Base-by-base conservation (phyloP, 768 basidiomycete genomes). In the Flagelloscypha sp. region DNA sequence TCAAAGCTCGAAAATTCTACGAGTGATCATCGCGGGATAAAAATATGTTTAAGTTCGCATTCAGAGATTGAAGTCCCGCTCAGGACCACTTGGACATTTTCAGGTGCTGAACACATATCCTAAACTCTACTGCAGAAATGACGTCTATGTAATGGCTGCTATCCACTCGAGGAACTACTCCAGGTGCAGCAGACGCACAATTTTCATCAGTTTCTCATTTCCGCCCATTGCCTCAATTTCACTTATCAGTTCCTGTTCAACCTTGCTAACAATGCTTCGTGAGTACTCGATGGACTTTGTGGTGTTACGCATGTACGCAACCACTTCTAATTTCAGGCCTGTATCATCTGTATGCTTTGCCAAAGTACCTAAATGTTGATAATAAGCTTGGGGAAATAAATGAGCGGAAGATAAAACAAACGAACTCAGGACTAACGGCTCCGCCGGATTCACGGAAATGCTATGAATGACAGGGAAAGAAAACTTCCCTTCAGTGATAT, bases 401-500 rank as follows among this genome's bases (percentile, higher is more conserved):
- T 7, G 30, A 32, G 39, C 3, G 7, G n/a, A 33, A 18, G n/a
- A 34, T 24, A 37, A n/a, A n/a, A 8, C 27, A 4, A 22, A 64
- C 82, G 42, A 46, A 93, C 92, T 93, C 36, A 95, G 66, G 22
- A 98, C 70, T 55, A 82, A 82, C 22, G 76, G 70, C 56, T 88
- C 89, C 1, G 78, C 70, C 8, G 63, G 66, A 52, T 90, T 77
- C 5, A 84, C 73, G 21, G 84, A 78, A 30, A 97, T 80, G 13
- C 84, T 79, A 55, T 97, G 94, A 1, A 98, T 80, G 22, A 97
- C 70, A 0, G 92, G 93, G 60, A 98, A 98, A 3, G 88, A 93
- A 64, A 98, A 98, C 56, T 98, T 98, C 6, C 94, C 94, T 61
- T 97, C 94, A 0, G 87, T 83, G 10, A 98, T 65, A 53, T 98